Evolutionary conservation across 192 early-diverging fungal genomes (phyloP).

Genomic region (Backusella liffmaniae): DNA sequence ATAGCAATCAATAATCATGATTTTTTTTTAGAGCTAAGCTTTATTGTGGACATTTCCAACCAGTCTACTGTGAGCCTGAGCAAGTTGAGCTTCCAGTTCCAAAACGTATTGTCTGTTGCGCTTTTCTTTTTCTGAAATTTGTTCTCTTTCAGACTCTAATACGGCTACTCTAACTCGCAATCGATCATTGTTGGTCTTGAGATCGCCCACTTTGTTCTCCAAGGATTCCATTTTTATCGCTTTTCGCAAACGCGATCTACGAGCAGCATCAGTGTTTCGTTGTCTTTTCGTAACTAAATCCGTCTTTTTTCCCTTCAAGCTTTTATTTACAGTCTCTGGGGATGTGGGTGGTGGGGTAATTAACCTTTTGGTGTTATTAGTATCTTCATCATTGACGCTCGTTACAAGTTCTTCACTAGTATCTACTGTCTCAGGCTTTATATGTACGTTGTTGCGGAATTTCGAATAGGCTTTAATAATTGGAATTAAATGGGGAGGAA

Average conservation of each 20-base stretch:
- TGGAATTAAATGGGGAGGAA: conserved; percentile 7
- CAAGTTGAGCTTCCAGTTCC: conserved; percentile 26
- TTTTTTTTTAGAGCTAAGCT: background rate
- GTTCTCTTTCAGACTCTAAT: conserved; percentile 8
- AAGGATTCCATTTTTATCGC: conserved; percentile 16
- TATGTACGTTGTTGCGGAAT: background rate
- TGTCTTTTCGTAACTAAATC: conserved; percentile 25
- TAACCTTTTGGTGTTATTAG: background rate
- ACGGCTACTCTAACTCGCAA: conserved; percentile 12
- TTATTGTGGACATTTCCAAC: background rate
- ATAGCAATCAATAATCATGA: background rate
- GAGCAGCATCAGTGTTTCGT: conserved; percentile 26
- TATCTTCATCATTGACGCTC: background rate
- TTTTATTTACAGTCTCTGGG: background rate
- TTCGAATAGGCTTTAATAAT: conserved; percentile 1
- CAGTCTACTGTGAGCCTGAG: conserved; percentile 1
- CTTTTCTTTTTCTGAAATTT: conserved; percentile 5
- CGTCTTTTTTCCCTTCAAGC: background rate
- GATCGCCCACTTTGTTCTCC: conserved; percentile 16
- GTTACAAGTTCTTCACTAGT: background rate
- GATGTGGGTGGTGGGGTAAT: background rate
- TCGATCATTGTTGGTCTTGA: conserved; percentile 13
- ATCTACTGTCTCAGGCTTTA: background rate
- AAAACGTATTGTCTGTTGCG: background rate
- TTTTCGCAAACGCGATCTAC: conserved; percentile 25